Percentiles rank a stretch among this genome's conserved stretches.
phyloP scores from a whole-genome alignment of 2,329 filamentous ascomycete species.

The Alternaria hordeiaustralica region DNA sequence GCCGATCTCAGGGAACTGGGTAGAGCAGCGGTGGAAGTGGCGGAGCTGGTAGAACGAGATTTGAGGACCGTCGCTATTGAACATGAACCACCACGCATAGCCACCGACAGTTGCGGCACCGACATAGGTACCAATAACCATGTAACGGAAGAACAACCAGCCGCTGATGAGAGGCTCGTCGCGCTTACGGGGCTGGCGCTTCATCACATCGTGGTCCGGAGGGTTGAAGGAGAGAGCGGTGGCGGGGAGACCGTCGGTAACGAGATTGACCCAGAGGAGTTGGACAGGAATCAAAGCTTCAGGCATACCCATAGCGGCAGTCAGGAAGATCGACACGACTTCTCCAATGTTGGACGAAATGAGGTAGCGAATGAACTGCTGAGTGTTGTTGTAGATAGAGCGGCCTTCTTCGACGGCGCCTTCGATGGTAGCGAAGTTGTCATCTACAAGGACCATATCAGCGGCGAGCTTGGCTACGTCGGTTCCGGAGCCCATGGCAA shows the following conservation, averaged over 20 bases:
- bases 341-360: constrained; percentile 99
- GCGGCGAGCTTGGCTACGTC: constrained; percentile 96
- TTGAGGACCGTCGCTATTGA: constrained; percentile 85
- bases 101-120: constrained; percentile 93
- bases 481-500: constrained; percentile 97
- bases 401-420: constrained; percentile 95
- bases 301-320: constrained; percentile 94
- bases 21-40: constrained; percentile 91
- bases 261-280: constrained; percentile 97
- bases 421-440: constrained; percentile 99
- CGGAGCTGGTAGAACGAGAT: constrained; percentile 88
- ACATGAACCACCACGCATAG: constrained; percentile 99
- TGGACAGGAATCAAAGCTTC: constrained; percentile 97
- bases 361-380: constrained; percentile 98
- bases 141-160: constrained; percentile 97
- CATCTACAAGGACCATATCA: constrained; percentile 97
- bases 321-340: constrained; percentile 98
- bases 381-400: constrained; percentile 99
- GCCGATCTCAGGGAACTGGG: constrained; percentile 85
- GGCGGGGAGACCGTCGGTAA: constrained; percentile 94
- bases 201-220: constrained; percentile 98
- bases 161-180: constrained; percentile 91
- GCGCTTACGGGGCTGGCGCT: constrained; percentile 84
- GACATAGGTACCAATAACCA: constrained; percentile 95
- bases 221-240: constrained; percentile 98